Evolutionary conservation across 257 asterid genomes (phyloP), one percentile per base, ranked within the genome.

Genomic region (Capsicum chinense): DNA sequence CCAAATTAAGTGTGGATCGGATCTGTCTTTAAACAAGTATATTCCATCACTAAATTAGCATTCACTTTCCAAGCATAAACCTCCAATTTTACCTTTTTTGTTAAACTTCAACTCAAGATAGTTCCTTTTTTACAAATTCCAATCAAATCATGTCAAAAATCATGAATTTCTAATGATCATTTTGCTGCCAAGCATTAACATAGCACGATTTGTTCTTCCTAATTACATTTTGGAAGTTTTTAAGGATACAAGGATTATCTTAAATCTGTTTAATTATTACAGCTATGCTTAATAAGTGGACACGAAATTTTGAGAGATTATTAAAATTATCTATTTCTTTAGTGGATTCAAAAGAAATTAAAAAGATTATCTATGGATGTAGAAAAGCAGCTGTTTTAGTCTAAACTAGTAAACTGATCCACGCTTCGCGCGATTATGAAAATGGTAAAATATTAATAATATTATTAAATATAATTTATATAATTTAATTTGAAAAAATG

Each of bases 321-420:
- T 54, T 54, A 56, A 13, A 56, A 48, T 7, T 6, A 15, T 26
- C 33, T 26, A 60, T 7, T 0, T 35, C 67, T 5, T 54, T 54
- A 19, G 59, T 73, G 80, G 80, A 10, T 39, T 6, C 42, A 71
- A 73, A 47, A 71, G 79, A n/a, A 71, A 71, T n/a, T 17, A 39
- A 39, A 70, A 70, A 42, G 56, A 16, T 10, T n/a, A 48, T 47
- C 1, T 71, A 71, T 17, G 37, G 21, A 62, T 19, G 16, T 44
- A 16, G 15, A 44, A 60, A 60, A 19, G 37, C 68, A 60, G 13
- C 37, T 62, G 39, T n/a, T 0, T 73, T 3, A 47, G 47, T 73
- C 1, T 10, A 26, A 26, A 26, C 33, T 26, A 26, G 33, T 26
- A 26, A 26, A 26, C 33, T 26, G 33, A 26, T 26, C 33, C 33